Conservation (phyloP, 2,329 filamentous ascomycete genomes). For the Colletotrichum brevisporum region DNA sequence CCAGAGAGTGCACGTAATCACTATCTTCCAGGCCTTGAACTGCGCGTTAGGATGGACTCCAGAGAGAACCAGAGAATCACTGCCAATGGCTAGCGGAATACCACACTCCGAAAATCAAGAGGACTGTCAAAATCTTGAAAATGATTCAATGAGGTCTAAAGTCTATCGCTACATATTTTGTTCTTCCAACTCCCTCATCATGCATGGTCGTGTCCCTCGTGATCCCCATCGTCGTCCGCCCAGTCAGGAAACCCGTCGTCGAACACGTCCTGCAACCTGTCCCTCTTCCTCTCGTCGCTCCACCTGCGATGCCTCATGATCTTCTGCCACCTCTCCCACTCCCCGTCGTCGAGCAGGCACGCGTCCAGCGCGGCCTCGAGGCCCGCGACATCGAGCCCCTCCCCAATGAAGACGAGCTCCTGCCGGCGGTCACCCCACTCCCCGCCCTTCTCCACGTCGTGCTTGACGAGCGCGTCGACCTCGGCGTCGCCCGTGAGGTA, state of each 20-base stretch:
- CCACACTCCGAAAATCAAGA: no score
- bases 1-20: no score
- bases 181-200: not conserved
- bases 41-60: no score
- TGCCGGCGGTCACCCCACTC: slow-evolving; percentile 80
- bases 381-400: slow-evolving; percentile 67
- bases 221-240: slow-evolving; percentile 57
- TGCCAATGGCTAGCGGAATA: no score
- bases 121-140: no score
- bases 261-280: slow-evolving; percentile 64
- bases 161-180: not conserved
- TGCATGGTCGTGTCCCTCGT: slow-evolving; percentile 48
- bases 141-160: no score
- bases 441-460: slow-evolving; percentile 66
- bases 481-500: slow-evolving; percentile 63
- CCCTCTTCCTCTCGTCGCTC: slow-evolving; percentile 56
- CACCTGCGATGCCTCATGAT: slow-evolving; percentile 62
- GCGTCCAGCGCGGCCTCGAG: slow-evolving; percentile 69
- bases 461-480: slow-evolving; percentile 63
- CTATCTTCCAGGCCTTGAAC: no score
- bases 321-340: slow-evolving; percentile 67
- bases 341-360: slow-evolving; percentile 73
- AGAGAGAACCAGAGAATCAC: no score
- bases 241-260: slow-evolving; percentile 73
- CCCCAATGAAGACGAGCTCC: slow-evolving; percentile 81